Base-by-base conservation (phyloP, 768 basidiomycete genomes). In the Neoboletus brunneissimus region DNA sequence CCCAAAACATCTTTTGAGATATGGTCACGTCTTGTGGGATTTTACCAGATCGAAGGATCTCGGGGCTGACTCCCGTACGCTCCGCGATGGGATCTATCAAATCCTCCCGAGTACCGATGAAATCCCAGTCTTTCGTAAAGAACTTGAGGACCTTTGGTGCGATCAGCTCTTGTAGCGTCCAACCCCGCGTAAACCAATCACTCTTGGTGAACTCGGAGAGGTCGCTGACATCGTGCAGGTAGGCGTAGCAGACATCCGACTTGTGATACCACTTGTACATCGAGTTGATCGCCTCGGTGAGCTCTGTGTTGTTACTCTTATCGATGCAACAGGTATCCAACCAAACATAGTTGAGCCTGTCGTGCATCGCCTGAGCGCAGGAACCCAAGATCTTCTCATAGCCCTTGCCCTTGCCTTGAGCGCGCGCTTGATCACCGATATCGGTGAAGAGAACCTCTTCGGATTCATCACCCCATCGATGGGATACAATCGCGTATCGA, bases 321-420 rank as follows among this genome's bases (percentile, higher is more conserved):
- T 73, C 53, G 51, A 74, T 72, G 45, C 73, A 73, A 29, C 64
- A 72, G 0, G 72, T 73, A n/a, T 74, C 67, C 49, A 70, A 27
- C 72, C 71, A 74, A 23, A 72, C 54, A 44, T 68, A 66, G 16
- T 25, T n/a, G 31, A 66, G 27, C 0, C 38, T 35, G 10, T 72
- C 59, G 13, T 29, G 23, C 18, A 7, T 0, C 27, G 69, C 68
- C 52, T 60, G 62, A 2, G 9, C n/a, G 31, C 67, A 68, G 34
- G 61, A 48, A 9, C 57, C 61, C 1, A n/a, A 18, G 16, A 72
- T 60, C 58, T 70, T 72, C 3, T 48, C 32, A 32, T 64, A 60
- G 2, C 68, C 63, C n/a, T 50, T 66, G 15, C n/a, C 41, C 40
- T 64, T 68, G 45, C 55, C 48, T 23, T 18, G 38, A 8, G 58